A percentile compares a stretch with the other conserved stretches of the same genome.
These are phyloP conservation scores for Spergularia azorica DNA, from an alignment of 179 eudicot species.

Conservation along the genomic window DNA sequence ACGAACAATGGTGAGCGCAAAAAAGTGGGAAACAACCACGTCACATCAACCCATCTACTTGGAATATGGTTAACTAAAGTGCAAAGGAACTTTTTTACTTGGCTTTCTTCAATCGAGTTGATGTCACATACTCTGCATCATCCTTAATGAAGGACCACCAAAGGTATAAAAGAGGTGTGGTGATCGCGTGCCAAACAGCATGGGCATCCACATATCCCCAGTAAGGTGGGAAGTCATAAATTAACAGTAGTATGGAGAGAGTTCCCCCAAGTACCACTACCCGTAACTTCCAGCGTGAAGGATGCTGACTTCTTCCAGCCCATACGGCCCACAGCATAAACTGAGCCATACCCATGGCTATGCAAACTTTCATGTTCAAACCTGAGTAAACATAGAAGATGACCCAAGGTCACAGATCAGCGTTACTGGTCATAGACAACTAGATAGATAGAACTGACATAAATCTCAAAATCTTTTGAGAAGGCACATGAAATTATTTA, in stretches of 20 bases:
- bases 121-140: conserved; percentile 68
- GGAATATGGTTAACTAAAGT: neutral
- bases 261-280: conserved; percentile 62
- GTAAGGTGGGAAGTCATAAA: conserved; percentile 77
- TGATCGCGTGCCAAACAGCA: conserved; percentile 78
- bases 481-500: too few species aligned
- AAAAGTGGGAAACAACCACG: conserved; percentile 15
- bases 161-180: conserved; percentile 69
- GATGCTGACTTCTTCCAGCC: conserved; percentile 62
- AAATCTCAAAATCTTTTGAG: too few species aligned
- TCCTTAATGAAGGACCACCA: conserved; percentile 93
- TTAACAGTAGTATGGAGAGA: conserved; percentile 58
- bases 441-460: neutral
- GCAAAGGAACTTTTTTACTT: conserved; percentile 11
- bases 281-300: conserved; percentile 70
- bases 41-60: conserved; percentile 11
- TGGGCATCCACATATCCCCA: conserved; percentile 68
- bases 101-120: conserved; percentile 53
- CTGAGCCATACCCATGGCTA: conserved; percentile 57
- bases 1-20: conserved; percentile 30
- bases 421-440: neutral
- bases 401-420: neutral
- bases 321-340: conserved; percentile 69
- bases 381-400: conserved; percentile 37
- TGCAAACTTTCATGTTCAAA: conserved; percentile 77